phyloP scores from a whole-genome alignment of 331 rosid genomes.

The Malus hybrid region DNA sequence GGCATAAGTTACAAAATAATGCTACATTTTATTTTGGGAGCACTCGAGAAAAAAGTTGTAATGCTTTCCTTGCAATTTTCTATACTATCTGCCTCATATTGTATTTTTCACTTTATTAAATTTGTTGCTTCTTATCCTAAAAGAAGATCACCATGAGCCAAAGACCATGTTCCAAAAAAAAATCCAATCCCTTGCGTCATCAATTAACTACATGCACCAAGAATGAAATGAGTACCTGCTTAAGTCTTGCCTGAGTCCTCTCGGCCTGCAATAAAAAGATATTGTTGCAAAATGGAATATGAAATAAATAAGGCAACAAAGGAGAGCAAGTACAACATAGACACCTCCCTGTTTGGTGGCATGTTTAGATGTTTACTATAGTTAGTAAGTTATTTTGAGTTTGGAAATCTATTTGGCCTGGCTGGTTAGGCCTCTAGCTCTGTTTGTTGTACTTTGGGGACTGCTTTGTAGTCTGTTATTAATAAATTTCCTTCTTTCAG shows the following conservation, averaged over 20 bases:
- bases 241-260: slow-evolving; percentile 58
- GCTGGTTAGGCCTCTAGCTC: not conserved
- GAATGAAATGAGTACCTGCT: slow-evolving; percentile 54
- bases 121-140: not conserved
- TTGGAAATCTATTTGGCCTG: not conserved
- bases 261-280: slow-evolving; percentile 52
- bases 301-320: not conserved
- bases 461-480: not conserved
- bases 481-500: not conserved
- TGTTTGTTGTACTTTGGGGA: not conserved
- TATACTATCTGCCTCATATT: no score
- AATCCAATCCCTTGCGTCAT: slow-evolving; percentile 5
- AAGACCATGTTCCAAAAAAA: not conserved
- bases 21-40: not conserved
- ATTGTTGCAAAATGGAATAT: slow-evolving; percentile 1
- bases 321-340: not conserved
- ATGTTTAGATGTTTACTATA: not conserved
- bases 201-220: not conserved
- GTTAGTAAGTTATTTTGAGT: not conserved
- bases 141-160: not conserved
- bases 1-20: not conserved
- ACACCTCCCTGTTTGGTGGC: not conserved
- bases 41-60: not conserved
- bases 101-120: not conserved
- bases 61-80: not conserved